Evolutionary conservation across 129 eudicot species (phyloP).

Genomic region (Pseudognaphalium luteoalbum): DNA sequence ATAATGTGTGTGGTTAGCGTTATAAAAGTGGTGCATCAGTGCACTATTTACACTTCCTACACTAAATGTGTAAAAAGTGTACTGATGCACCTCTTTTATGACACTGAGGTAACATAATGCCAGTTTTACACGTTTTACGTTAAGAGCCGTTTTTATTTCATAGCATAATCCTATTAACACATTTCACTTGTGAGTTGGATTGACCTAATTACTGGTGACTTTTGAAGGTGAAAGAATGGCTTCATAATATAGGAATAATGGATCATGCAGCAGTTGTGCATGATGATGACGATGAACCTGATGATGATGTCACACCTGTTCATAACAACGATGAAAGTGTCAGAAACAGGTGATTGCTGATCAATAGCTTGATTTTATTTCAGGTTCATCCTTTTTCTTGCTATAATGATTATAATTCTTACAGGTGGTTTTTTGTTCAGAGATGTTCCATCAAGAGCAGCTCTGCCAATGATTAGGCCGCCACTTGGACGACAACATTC

Average conservation of each 20-base stretch:
- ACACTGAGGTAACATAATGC: background rate
- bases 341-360: constrained; percentile 72
- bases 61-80: no score
- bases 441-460: constrained; percentile 98
- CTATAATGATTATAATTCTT: constrained; percentile 61
- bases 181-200: background rate
- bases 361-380: constrained; percentile 26
- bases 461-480: constrained; percentile 85
- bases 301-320: constrained; percentile 64
- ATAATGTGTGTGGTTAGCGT: no score
- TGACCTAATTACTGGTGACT: background rate
- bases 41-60: no score
- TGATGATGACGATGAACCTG: constrained; percentile 82
- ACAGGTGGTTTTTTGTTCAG: constrained; percentile 94
- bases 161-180: background rate
- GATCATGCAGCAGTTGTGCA: constrained; percentile 75
- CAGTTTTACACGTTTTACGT: no score
- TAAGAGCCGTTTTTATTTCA: no score
- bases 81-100: no score
- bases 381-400: constrained; percentile 35
- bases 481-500: constrained; percentile 90
- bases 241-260: constrained; percentile 86
- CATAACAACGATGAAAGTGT: constrained; percentile 60
- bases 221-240: constrained; percentile 93
- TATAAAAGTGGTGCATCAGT: no score